Evolutionary conservation across 768 basidiomycete genomes (phyloP), one percentile per base, ranked within the genome.

Genomic region (Calocybe cyanea): DNA sequence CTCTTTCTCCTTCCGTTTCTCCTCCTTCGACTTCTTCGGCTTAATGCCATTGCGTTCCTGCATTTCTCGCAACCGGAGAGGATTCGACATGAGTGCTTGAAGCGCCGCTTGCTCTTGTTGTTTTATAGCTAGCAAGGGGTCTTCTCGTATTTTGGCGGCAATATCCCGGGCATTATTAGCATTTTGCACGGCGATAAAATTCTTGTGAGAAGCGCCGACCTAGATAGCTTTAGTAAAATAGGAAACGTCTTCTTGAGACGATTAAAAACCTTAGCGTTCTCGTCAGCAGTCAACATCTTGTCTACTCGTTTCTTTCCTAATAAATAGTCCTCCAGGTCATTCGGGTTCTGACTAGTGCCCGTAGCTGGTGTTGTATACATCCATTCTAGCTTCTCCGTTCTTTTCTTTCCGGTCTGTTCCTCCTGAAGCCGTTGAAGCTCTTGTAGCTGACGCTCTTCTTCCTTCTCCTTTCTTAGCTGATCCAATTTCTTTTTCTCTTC

Each of bases 401-500:
- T 73, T 68, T 94, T 96, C 73, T 87, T 92, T 25, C 95, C 95
- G 8, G 95, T 97, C 53, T 94, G 83, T 54, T 90, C 89, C 63
- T 95, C 93, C 64, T 98, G 95, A 46, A 99, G 67, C 41, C 94
- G 80, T 62, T 98, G 96, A 7, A 99, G 80, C 57, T 99, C 96
- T 55, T 95, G 93, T 1, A 99, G 67, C 61, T 97, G 95, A 5
- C 96, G 78, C 62, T 99, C 96, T 61, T 99, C 96, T 59, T 96
- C 95, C 57, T 91, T 89, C 68, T 99, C 96, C 65, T 98, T 98
- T 49, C 92, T 83, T 5, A 99, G 80, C 64, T 99, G 93, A 42
- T 93, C 91, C 7, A 96, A 77, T 62, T 95, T 95, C 81, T 97
- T 98, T 75, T 95, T 96, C 69, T 99, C 96, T 62, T 95, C 95